Conservation (phyloP, 176 grass and related monocot species). For the Dactylis glomerata region DNA sequence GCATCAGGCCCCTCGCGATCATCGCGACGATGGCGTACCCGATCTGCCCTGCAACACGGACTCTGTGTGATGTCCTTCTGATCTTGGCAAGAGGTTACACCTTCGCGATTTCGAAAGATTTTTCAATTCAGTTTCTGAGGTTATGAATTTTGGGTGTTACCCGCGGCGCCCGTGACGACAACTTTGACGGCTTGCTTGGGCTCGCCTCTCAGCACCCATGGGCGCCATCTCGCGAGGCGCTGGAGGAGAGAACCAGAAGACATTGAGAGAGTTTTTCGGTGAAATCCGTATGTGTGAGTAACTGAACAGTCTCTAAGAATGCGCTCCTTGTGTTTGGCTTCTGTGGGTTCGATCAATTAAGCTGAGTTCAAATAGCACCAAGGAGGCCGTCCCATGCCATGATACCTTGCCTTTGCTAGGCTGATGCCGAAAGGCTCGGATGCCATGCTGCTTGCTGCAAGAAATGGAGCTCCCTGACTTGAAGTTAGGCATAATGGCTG, state of each 20-base stretch:
- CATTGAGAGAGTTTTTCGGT: slow-evolving; percentile 6
- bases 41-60: slow-evolving; percentile 51
- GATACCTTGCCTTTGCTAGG: slow-evolving; percentile 22
- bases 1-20: slow-evolving; percentile 75
- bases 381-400: neutral
- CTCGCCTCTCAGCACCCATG: slow-evolving; percentile 16
- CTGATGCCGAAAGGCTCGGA: slow-evolving; percentile 13
- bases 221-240: slow-evolving; percentile 37
- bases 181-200: slow-evolving; percentile 54
- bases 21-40: slow-evolving; percentile 66
- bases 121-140: neutral
- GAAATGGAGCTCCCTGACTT: slow-evolving; percentile 18
- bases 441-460: slow-evolving; percentile 17
- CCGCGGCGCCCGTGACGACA: slow-evolving; percentile 71
- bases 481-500: neutral
- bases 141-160: slow-evolving; percentile 18
- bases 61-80: neutral
- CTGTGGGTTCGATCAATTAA: neutral
- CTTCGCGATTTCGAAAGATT: too few relatives aligned
- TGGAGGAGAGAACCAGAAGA: slow-evolving; percentile 30
- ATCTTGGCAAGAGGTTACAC: neutral
- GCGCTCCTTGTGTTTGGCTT: neutral
- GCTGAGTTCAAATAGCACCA: slow-evolving; percentile 18
- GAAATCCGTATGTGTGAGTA: neutral
- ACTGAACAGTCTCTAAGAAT: neutral